Base-by-base conservation (phyloP, 208 protist genomes). In the Kentomonas sorsogonicus region DNA sequence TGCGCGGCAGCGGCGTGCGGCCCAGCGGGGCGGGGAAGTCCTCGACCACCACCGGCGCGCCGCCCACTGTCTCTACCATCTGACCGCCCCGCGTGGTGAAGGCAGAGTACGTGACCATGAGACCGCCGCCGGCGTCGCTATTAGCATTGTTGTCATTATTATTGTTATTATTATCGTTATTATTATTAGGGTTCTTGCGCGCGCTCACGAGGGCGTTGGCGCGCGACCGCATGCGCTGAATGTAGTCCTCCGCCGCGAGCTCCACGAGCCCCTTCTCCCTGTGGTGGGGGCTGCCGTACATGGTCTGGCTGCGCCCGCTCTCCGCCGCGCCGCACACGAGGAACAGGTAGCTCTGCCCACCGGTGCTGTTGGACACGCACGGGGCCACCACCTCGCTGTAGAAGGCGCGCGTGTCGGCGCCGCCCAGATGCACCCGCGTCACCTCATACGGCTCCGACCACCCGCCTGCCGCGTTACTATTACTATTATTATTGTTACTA, bases 341-440 rank as follows among this genome's bases (percentile, higher is more conserved):
- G 41, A 94, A 91, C 3, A 86, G 62, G 61, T 91, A 91, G 63
- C 86, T 91, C 74, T 94, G 86, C 4, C 86, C 86, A 2, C 76
- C 72, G 23, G 74, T 66, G 51, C 71, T 73, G 63, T 93, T 93
- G 29, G 77, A 64, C 53, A 93, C 79, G 43, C 86, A 93, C 5
- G 86, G 86, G 15, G 83, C 79, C 2, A 93, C 63, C 31, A 93
- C 83, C 34, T 89, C 80, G 13, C 81, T 72, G 59, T 89, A 93
- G 67, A 93, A 93, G 23, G 60, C 63, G 41, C 61, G 51, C 16
- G 77, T 89, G 9, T 82, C 54, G 11, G 70, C 72, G 25, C 75
- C 83, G 20, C 83, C 72, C n/a, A n/a, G n/a, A 54, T 93, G 86
- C n/a, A 93, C 79, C 40, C 86, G 79, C 0, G 86, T 84, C 29